phyloP scores from a whole-genome alignment of 78 protist species.

The Bodo saltans region DNA sequence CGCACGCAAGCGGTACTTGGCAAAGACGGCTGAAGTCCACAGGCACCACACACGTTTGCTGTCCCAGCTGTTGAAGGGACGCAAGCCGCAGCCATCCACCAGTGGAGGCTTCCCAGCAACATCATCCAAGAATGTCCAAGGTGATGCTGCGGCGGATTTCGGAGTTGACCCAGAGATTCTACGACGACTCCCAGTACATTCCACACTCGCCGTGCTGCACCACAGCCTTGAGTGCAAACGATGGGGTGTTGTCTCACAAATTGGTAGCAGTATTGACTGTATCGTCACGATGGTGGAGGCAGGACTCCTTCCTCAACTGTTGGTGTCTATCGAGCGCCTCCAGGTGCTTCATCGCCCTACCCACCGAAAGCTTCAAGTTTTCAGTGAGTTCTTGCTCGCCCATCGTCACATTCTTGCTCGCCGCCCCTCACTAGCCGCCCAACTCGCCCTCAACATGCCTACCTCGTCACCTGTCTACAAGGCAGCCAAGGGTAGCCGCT shows the following conservation, averaged over 20 bases:
- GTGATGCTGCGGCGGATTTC: too few relatives aligned
- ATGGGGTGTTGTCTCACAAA: background rate
- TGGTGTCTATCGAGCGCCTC: background rate
- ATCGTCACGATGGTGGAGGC: background rate
- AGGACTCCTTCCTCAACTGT: background rate
- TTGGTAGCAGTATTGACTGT: background rate
- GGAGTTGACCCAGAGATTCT: too few relatives aligned
- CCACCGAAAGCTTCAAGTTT: background rate
- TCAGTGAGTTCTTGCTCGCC: background rate
- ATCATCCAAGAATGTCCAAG: too few relatives aligned
- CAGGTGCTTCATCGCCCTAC: background rate
- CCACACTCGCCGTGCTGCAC: background rate
- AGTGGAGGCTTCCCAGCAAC: too few relatives aligned
- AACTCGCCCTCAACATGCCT: background rate
- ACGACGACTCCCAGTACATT: too few relatives aligned
- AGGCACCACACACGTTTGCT: too few relatives aligned
- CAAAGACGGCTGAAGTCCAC: too few relatives aligned
- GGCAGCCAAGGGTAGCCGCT: background rate
- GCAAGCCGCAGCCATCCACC: too few relatives aligned
- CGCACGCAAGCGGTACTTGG: too few relatives aligned
- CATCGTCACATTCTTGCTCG: background rate
- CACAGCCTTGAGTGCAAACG: background rate
- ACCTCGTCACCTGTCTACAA: background rate
- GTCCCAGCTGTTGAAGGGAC: too few relatives aligned
- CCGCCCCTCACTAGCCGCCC: slow-evolving; percentile 6